Conservation (phyloP, 164 flowering plant genomes). For the Tetrastigma voinierianum region DNA sequence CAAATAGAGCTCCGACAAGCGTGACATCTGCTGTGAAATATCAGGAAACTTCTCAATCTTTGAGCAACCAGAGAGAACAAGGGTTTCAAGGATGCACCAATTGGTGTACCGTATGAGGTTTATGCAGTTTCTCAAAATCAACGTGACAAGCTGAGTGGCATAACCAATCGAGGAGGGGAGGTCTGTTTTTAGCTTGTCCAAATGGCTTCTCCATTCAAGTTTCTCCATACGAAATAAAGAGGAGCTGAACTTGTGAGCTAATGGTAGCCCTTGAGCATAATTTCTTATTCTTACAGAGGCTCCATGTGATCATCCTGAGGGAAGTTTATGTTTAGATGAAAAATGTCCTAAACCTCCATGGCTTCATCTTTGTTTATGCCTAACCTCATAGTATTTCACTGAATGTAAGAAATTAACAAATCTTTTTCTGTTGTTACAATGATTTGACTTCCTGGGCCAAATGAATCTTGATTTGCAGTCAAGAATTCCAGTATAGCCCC, state of each 20-base stretch:
- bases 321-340: neutral
- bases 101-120: no score
- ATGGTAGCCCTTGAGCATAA: neutral
- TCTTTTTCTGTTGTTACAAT: slow-evolving; percentile 5
- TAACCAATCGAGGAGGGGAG: no score
- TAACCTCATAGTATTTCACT: neutral
- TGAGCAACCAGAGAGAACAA: no score
- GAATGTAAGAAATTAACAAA: neutral
- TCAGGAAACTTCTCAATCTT: no score
- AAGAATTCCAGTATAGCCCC: neutral
- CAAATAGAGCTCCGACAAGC: no score
- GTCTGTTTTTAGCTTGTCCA: neutral
- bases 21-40: no score
- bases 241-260: slow-evolving; percentile 3
- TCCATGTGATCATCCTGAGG: neutral
- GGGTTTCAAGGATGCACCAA: slow-evolving; percentile 3
- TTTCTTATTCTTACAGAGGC: neutral
- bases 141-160: no score
- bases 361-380: neutral
- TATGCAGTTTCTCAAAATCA: slow-evolving; percentile 15
- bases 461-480: slow-evolving; percentile 6
- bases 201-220: neutral
- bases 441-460: slow-evolving; percentile 5
- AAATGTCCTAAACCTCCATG: neutral
- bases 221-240: neutral